Percentiles rank a stretch among this genome's conserved stretches.
Evolutionary conservation across 1,284 basidiomycete species (phyloP).

Genomic region (Sanguinoderma infundibulare): DNA sequence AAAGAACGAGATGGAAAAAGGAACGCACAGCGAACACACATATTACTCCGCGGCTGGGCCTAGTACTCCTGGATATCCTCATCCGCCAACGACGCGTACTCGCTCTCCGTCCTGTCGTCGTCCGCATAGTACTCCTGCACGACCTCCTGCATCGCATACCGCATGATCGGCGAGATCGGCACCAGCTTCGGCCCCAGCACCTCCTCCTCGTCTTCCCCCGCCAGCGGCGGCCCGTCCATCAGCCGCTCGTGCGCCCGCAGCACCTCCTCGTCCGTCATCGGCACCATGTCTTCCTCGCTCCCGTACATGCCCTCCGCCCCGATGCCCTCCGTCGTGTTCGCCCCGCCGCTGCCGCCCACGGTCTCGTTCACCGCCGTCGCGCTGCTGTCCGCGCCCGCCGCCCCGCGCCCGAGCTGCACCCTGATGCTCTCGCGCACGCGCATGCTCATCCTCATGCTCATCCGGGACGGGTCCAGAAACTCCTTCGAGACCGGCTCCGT

Average conservation of each 20-base stretch:
- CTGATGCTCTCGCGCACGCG: slow-evolving; percentile 35
- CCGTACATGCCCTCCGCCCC: slow-evolving; percentile 21
- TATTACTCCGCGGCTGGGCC: slow-evolving; percentile 13
- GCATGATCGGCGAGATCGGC: slow-evolving; percentile 77
- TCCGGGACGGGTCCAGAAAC: slow-evolving; percentile 31
- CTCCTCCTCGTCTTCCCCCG: slow-evolving; percentile 53
- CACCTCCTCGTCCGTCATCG: slow-evolving; percentile 38
- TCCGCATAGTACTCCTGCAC: slow-evolving; percentile 80
- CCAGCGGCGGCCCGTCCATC: slow-evolving; percentile 28
- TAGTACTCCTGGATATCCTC: slow-evolving; percentile 74
- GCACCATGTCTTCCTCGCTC: slow-evolving; percentile 38
- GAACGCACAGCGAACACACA: too few relatives aligned
- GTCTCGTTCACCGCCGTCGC: slow-evolving; percentile 40
- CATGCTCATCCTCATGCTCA: slow-evolving; percentile 34
- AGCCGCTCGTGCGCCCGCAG: slow-evolving; percentile 35
- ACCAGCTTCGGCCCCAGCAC: slow-evolving; percentile 74
- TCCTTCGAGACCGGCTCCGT: slow-evolving; percentile 64
- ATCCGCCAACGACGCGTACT: slow-evolving; percentile 73
- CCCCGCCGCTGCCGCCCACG: not conserved
- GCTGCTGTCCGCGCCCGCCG: slow-evolving; percentile 39
- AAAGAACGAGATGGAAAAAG: not conserved
- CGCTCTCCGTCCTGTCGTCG: slow-evolving; percentile 66
- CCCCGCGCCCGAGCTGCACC: slow-evolving; percentile 34
- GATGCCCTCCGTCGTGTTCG: slow-evolving; percentile 6
- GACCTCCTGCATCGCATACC: slow-evolving; percentile 79